Percentiles rank a stretch among this genome's conserved stretches.
phyloP scores from a whole-genome alignment of 768 basidiomycete species.

The Clavaria fumosa region DNA sequence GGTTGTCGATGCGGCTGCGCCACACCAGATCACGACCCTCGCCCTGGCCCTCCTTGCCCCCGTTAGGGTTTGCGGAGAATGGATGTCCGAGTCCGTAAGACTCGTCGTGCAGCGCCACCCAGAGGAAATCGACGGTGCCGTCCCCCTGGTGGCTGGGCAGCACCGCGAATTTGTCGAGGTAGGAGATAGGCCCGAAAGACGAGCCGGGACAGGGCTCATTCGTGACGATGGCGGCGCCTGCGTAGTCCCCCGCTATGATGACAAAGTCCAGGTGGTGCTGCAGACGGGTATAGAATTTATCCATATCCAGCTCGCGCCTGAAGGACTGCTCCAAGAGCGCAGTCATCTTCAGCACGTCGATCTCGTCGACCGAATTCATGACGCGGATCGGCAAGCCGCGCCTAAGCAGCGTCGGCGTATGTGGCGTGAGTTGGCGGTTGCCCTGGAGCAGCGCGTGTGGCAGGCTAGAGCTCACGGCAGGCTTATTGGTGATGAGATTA shows the following conservation, averaged over 20 bases:
- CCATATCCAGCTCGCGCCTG: constrained; percentile 49
- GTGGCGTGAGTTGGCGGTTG: constrained; percentile 68
- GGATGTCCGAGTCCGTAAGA: constrained; percentile 91
- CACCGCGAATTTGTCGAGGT: constrained; percentile 98
- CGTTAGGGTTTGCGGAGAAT: constrained; percentile 89
- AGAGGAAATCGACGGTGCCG: constrained; percentile 97
- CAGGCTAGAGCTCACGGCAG: constrained; percentile 86
- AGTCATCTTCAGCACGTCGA: constrained; percentile 66
- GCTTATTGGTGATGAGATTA: constrained; percentile 96
- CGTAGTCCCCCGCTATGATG: constrained; percentile 90
- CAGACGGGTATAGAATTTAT: constrained; percentile 68
- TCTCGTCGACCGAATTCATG: constrained; percentile 46
- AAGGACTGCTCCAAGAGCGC: constrained; percentile 83
- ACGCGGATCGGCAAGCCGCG: constrained; percentile 81
- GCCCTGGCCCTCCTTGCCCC: constrained; percentile 80
- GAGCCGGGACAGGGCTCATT: constrained; percentile 29
- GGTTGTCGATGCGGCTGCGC: constrained; percentile 86
- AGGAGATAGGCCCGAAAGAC: constrained; percentile 44
- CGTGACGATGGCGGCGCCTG: constrained; percentile 89
- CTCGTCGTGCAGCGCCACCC: constrained; percentile 97
- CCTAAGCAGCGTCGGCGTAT: constrained; percentile 87
- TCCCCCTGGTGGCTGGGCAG: constrained; percentile 91
- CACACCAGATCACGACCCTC: constrained; percentile 92
- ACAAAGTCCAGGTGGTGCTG: constrained; percentile 73
- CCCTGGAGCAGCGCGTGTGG: constrained; percentile 87